These are phyloP conservation scores for Hygrocybe coccinea DNA, from an alignment of 768 basidiomycete genomes.

Conservation along the genomic window DNA sequence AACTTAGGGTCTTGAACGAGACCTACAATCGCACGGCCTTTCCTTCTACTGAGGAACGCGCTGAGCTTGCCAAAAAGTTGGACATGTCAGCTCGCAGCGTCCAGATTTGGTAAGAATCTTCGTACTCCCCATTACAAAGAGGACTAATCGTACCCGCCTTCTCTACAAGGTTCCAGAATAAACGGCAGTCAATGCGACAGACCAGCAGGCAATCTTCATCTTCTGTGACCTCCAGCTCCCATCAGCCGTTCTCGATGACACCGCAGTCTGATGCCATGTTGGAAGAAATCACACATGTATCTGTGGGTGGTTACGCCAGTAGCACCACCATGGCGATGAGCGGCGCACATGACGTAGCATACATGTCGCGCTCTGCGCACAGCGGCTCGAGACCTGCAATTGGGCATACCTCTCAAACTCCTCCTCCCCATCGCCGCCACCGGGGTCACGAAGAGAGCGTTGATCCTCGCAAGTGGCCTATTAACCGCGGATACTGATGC, in stretches of 20 bases:
- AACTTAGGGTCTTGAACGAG: constrained; percentile 76
- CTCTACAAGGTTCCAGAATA: constrained; percentile 75
- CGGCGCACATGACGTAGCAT: constrained; percentile 25
- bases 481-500: constrained; percentile 42
- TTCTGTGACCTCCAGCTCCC: constrained; percentile 39
- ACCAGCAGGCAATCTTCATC: constrained; percentile 62
- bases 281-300: constrained; percentile 37
- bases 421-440: constrained; percentile 41
- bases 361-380: constrained; percentile 36
- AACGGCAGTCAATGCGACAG: constrained; percentile 77
- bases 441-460: constrained; percentile 38
- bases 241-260: constrained; percentile 46
- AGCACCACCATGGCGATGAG: constrained; percentile 29
- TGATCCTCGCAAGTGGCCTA: constrained; percentile 49
- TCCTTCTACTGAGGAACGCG: constrained; percentile 83
- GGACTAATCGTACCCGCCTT: constrained; percentile 18
- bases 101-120: constrained; percentile 67
- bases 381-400: constrained; percentile 36
- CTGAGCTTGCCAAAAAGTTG: constrained; percentile 64
- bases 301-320: constrained; percentile 27
- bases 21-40: constrained; percentile 79
- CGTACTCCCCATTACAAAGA: constrained; percentile 17
- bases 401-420: constrained; percentile 29
- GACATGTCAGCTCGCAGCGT: constrained; percentile 84
- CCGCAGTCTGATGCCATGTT: constrained; percentile 33